Evolutionary conservation across 192 early-diverging fungal genomes (phyloP).

Genomic region (Backusella morwellensis): DNA sequence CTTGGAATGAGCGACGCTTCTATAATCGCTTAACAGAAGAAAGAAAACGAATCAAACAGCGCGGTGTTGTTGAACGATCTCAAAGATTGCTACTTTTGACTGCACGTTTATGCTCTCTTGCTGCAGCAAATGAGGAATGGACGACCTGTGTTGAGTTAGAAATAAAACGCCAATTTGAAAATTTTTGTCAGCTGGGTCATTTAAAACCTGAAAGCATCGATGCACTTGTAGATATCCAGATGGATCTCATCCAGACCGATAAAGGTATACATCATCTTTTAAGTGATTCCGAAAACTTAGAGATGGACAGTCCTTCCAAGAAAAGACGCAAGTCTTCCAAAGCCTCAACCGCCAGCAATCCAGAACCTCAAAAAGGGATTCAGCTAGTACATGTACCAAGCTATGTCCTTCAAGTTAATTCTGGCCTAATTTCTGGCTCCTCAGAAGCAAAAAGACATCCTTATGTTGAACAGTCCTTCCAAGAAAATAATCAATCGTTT

Average conservation of each 20-base stretch:
- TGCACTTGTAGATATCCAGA: slow-evolving; percentile 17
- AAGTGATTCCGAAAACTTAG: background rate
- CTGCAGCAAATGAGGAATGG: slow-evolving; percentile 35
- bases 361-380: slow-evolving; percentile 14
- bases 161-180: slow-evolving; percentile 23
- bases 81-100: slow-evolving; percentile 41
- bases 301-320: background rate
- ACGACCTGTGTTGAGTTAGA: slow-evolving; percentile 25
- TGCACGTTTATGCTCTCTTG: slow-evolving; percentile 45
- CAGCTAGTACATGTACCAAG: slow-evolving; percentile 22
- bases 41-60: slow-evolving; percentile 48
- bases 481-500: slow-evolving; percentile 5
- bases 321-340: background rate
- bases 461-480: background rate
- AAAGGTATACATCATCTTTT: background rate
- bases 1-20: slow-evolving; percentile 61
- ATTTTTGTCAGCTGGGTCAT: slow-evolving; percentile 21
- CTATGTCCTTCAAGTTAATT: slow-evolving; percentile 20
- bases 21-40: slow-evolving; percentile 60
- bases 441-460: background rate
- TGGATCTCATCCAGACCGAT: slow-evolving; percentile 11
- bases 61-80: slow-evolving; percentile 49
- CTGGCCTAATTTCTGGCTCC: background rate
- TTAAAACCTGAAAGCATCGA: slow-evolving; percentile 17
- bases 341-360: background rate